Evolutionary conservation across 257 asterid genomes (phyloP), one percentile per base, ranked within the genome.

Genomic region (Anisodus acutangulus): DNA sequence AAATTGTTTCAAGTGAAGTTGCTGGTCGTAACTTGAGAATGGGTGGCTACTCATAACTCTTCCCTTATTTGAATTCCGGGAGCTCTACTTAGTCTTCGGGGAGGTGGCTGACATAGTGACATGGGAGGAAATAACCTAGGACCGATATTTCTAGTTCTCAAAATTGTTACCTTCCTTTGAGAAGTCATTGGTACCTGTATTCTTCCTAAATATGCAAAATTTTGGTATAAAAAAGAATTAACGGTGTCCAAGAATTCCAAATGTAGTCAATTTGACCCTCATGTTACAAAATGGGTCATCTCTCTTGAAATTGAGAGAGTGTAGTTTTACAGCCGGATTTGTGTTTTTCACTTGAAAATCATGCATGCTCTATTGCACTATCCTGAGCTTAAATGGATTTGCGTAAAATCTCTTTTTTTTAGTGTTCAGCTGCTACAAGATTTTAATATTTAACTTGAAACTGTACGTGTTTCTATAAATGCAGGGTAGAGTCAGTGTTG

Each of bases 401-500:
- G 82, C 82, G 8, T 31, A 53, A 53, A 66, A 26, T 26, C 43
- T 10, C 43, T 22, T 35, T 5, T 54, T 22, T 31, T 35, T 64
- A 53, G 47, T 16, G 7, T 78, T 53, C 12, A 31, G 31, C 62
- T 78, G 66, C 82, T 31, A 53, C 16, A 78, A 8, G 51, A 53
- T 78, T 53, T 31, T 31, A 31, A 31, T 78, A 78, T 53, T 60
- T 31, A 78, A 78, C 64, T 78, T 78, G 82, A 78, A 53, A 31
- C 35, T 78, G 66, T 47, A 31, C 66, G 53, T 31, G 66, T 78
- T 78, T 78, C 16, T 81, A 35, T 53, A 39, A 71, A 80, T 82
- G 83, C 83, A 88, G 90, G 87, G 87, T 58, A 88, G 86, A 60
- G 80, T 85, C 68, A 88, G 88, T 57, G 90, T 88, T 8, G 88